Evolutionary conservation across 2,329 filamentous ascomycete species (phyloP).

Genomic region (Clonostachys byssicola): DNA sequence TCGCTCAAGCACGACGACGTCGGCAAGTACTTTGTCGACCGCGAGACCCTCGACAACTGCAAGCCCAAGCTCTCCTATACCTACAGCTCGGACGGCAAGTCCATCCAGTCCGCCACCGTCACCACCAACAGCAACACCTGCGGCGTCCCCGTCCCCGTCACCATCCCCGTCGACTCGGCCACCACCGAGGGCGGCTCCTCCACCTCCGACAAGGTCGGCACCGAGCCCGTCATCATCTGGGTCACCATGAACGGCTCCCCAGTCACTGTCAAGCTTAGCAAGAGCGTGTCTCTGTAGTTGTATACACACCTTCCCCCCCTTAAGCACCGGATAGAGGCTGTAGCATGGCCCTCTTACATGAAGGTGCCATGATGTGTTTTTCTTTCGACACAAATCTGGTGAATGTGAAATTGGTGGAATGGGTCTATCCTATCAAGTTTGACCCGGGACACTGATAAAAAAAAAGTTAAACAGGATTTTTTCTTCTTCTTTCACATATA

Average conservation of each 20-base stretch:
- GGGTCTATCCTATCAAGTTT: too few relatives aligned
- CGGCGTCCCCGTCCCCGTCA: slow-evolving; percentile 46
- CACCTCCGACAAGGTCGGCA: slow-evolving; percentile 46
- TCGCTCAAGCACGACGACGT: slow-evolving; percentile 36
- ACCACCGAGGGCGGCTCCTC: slow-evolving; percentile 33
- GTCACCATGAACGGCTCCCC: slow-evolving; percentile 36
- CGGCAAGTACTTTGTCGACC: slow-evolving; percentile 43
- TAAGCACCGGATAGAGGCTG: too few relatives aligned
- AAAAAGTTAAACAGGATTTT: too few relatives aligned
- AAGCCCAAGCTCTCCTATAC: slow-evolving; percentile 40
- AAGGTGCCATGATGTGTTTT: too few relatives aligned
- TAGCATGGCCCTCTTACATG: too few relatives aligned
- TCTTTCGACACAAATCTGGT: too few relatives aligned
- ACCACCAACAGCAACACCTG: slow-evolving; percentile 44
- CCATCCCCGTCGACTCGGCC: slow-evolving; percentile 37
- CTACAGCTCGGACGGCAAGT: slow-evolving; percentile 30
- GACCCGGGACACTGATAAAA: too few relatives aligned
- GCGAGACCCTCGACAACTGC: slow-evolving; percentile 48
- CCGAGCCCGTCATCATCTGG: slow-evolving; percentile 47
- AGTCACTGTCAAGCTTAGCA: slow-evolving; percentile 29
- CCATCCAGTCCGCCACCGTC: slow-evolving; percentile 46
- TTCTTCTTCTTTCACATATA: too few relatives aligned
- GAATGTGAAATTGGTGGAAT: too few relatives aligned
- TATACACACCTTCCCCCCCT: background rate
- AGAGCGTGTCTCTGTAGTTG: background rate